These are phyloP conservation scores for Xylaria arbuscula DNA, from an alignment of 2,329 filamentous ascomycete species.

Conservation along the genomic window DNA sequence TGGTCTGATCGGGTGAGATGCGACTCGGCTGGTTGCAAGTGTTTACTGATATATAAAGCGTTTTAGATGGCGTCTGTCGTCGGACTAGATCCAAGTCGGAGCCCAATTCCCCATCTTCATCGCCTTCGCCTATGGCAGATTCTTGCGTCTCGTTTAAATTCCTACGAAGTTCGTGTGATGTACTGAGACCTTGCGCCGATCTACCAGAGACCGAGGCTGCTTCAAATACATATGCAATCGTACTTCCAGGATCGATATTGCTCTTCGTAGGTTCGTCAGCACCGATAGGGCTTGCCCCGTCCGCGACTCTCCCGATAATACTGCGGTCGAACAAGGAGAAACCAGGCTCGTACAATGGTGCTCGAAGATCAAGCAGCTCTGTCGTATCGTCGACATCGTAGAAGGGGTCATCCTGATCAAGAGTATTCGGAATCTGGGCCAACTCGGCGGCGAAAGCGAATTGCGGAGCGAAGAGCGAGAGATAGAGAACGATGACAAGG, in stretches of 20 bases:
- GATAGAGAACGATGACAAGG: constrained; percentile 69
- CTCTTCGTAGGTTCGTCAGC: constrained; percentile 73
- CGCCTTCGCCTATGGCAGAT: constrained; percentile 36
- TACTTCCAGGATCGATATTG: constrained; percentile 72
- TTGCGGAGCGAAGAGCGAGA: constrained; percentile 67
- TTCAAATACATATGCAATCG: constrained; percentile 72
- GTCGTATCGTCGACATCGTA: constrained; percentile 37
- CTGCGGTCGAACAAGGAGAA: constrained; percentile 71
- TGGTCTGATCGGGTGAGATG: constrained; percentile 59
- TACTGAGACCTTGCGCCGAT: constrained; percentile 40
- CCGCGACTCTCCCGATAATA: constrained; percentile 70
- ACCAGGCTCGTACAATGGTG: constrained; percentile 65
- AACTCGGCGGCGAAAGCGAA: constrained; percentile 72
- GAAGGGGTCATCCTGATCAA: constrained; percentile 37
- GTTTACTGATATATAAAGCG: constrained; percentile 85
- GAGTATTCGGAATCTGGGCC: constrained; percentile 40
- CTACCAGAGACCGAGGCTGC: constrained; percentile 63
- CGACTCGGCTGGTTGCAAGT: constrained; percentile 81
- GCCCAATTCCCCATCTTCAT: constrained; percentile 38
- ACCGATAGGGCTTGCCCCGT: constrained; percentile 61
- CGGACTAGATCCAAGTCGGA: constrained; percentile 37
- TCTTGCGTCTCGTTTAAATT: constrained; percentile 40
- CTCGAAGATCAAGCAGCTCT: constrained; percentile 42
- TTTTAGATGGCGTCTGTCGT: constrained; percentile 54
- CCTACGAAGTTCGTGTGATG: constrained; percentile 44